Conservation (phyloP, 805 yeast genomes). For the Priceomyces medius region DNA sequence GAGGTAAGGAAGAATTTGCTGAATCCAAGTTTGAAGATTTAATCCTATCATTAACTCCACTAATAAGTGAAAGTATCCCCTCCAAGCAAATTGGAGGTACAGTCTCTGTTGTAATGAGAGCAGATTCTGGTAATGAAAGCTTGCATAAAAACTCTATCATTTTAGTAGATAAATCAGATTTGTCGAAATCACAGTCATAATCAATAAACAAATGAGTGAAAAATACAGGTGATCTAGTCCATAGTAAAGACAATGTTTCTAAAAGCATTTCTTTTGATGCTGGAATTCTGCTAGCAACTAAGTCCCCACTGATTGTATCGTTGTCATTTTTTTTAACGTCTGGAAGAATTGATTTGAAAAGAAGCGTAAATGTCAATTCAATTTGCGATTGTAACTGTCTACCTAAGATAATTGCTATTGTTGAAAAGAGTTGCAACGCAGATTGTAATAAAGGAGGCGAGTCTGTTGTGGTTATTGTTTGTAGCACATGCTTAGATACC, state of each 20-base stretch:
- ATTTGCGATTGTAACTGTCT: constrained; percentile 72
- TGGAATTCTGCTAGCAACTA: constrained; percentile 30
- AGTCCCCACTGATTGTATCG: constrained; percentile 20
- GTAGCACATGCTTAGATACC: constrained; percentile 81
- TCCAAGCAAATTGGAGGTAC: constrained; percentile 95
- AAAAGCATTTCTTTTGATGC: constrained; percentile 72
- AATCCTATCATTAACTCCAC: constrained; percentile 56
- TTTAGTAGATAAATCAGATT: constrained; percentile 70
- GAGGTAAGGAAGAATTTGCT: constrained; percentile 18
- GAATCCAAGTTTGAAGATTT: constrained; percentile 17
- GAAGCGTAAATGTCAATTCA: constrained; percentile 65
- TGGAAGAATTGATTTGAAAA: constrained; percentile 59
- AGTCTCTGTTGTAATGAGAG: constrained; percentile 70
- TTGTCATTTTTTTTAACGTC: constrained; percentile 16
- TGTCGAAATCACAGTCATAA: constrained; percentile 88
- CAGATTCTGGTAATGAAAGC: constrained; percentile 83
- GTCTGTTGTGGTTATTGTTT: constrained; percentile 71
- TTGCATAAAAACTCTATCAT: constrained; percentile 70
- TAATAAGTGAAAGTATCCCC: constrained; percentile 71
- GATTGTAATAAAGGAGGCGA: constrained; percentile 71
- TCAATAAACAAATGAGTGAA: constrained; percentile 75
- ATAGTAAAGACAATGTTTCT: constrained; percentile 77
- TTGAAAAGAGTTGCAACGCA: constrained; percentile 71
- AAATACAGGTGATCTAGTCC: constrained; percentile 78
- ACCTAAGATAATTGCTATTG: constrained; percentile 67